These are phyloP conservation scores for Diaporthe longicolla DNA, from an alignment of 2,329 filamentous ascomycete species.

Conservation along the genomic window DNA sequence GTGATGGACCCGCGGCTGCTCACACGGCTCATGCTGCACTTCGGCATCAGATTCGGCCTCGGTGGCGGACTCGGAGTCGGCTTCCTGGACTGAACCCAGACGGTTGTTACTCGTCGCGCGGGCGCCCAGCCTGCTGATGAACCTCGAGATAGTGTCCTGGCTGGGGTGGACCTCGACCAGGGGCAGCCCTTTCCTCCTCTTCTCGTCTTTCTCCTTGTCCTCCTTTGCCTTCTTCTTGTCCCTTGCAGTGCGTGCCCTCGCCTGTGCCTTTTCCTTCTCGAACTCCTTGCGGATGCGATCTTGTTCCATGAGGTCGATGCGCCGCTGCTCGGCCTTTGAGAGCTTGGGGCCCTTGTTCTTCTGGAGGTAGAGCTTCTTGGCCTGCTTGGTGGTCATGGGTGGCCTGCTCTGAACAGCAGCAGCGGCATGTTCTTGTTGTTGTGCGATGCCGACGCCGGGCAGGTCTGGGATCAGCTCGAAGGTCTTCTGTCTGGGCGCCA, in stretches of 20 bases:
- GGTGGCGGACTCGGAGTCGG: slow-evolving; percentile 18
- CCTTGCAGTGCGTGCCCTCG: slow-evolving; percentile 63
- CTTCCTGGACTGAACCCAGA: slow-evolving; percentile 27
- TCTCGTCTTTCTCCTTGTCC: slow-evolving; percentile 62
- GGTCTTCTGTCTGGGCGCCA: slow-evolving; percentile 55
- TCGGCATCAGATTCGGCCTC: slow-evolving; percentile 24
- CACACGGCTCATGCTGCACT: not conserved
- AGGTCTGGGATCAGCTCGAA: slow-evolving; percentile 46
- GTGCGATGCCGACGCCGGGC: slow-evolving; percentile 43
- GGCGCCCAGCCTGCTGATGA: slow-evolving; percentile 58
- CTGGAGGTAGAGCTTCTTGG: slow-evolving; percentile 61
- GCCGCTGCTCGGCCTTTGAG: slow-evolving; percentile 60
- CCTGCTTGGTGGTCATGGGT: slow-evolving; percentile 65
- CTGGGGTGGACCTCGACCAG: slow-evolving; percentile 68
- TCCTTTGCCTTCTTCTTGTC: slow-evolving; percentile 72
- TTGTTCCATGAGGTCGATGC: slow-evolving; percentile 61
- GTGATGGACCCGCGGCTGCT: not conserved
- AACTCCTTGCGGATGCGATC: slow-evolving; percentile 68
- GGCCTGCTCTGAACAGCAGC: slow-evolving; percentile 47
- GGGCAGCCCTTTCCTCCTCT: slow-evolving; percentile 66
- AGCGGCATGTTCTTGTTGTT: slow-evolving; percentile 12
- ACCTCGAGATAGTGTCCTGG: slow-evolving; percentile 70
- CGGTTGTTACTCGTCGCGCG: slow-evolving; percentile 48
- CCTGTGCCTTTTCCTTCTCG: slow-evolving; percentile 63
- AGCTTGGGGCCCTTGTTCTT: slow-evolving; percentile 57